Evolutionary conservation across 768 basidiomycete species (phyloP), one percentile per base, ranked within the genome.

Genomic region (Mycena kentingensis): DNA sequence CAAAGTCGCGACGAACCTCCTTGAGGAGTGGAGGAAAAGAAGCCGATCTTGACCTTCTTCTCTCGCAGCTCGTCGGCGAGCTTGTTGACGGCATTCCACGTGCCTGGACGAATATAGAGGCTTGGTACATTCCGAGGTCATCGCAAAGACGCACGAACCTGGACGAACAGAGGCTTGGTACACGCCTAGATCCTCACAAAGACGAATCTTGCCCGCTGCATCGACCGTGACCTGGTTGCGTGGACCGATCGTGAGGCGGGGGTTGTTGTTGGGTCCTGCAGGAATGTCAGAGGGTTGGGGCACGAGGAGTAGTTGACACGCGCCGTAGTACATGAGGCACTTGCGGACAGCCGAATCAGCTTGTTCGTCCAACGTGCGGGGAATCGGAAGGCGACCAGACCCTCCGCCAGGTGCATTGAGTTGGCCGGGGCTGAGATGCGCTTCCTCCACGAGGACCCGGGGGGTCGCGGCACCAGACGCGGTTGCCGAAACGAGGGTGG

Each of bases 11-110:
- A 45, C 65, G 80, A 70, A 88, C 88, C 85, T 77, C 94, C 94
- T 74, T 96, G 93, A 11, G 94, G 94, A 5, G 95, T 98, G 10
- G 92, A 93, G 25, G 90, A 93, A 73, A 96, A 96, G 81, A 96
- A 96, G 21, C 87, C 88, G 58, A 96, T 90, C 70, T 90, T 92
- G 66, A 91, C 75, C 57, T 93, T 88, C 72, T 88, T 91, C 68
- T 88, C 84, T 51, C 86, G 84, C 36, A 97, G 79, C 64, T 93
- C 92, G 44, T 88, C 84, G 4, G 90, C 88, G 39, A 93, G 85
- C 63, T 88, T 88, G 66, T 73, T 77, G 53, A 95, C 89, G 0
- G 89, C 80, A 58, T 84, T 86, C 91, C 90, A 95, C 3, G 90
- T 87, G 49, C n/a, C 79, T 81, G 47, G 32, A 25, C 7, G 38